Evolutionary conservation across 2,329 filamentous ascomycete species (phyloP).

Genomic region (Colletotrichum sp.): DNA sequence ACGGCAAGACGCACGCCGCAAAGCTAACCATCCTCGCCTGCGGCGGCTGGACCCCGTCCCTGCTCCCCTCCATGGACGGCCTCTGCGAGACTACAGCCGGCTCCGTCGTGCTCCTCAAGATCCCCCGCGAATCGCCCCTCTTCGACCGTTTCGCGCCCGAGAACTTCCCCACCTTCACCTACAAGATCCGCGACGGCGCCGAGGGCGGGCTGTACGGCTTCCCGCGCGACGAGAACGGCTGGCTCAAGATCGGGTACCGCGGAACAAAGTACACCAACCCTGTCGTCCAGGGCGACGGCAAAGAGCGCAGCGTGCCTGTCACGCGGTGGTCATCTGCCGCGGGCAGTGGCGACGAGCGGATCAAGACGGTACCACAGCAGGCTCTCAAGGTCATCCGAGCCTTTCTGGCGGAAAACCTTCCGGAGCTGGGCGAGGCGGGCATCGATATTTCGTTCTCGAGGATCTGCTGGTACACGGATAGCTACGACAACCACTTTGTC

Average conservation of each 20-base stretch:
- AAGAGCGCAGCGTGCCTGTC: conserved; percentile 40
- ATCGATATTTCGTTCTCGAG: conserved; percentile 43
- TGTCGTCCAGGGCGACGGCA: conserved; percentile 33
- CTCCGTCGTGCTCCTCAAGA: conserved; percentile 20
- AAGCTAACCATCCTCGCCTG: conserved; percentile 42
- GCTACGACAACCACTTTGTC: conserved; percentile 56
- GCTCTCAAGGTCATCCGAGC: conserved; percentile 27
- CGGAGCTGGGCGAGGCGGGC: conserved; percentile 39
- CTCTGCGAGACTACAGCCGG: conserved; percentile 25
- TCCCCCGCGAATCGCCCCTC: conserved; percentile 14
- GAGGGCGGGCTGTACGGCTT: conserved; percentile 31
- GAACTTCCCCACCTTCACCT: conserved; percentile 24
- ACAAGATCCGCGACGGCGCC: conserved; percentile 25
- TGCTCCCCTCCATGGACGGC: conserved; percentile 23
- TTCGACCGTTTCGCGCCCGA: conserved; percentile 17
- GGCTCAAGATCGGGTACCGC: conserved; percentile 33
- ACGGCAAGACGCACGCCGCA: conserved; percentile 37
- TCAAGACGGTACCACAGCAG: conserved; percentile 24
- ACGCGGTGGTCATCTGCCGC: conserved; percentile 36
- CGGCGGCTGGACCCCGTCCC: conserved; percentile 32
- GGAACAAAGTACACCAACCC: conserved; percentile 44
- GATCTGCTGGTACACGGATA: conserved; percentile 67
- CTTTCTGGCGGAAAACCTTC: conserved; percentile 45
- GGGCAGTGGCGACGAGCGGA: conserved; percentile 13
- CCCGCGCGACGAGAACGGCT: conserved; percentile 26